Evolutionary conservation across 2,329 filamentous ascomycete genomes (phyloP), one percentile per base, ranked within the genome.

Genomic region (Cucurbitaria berberidis): DNA sequence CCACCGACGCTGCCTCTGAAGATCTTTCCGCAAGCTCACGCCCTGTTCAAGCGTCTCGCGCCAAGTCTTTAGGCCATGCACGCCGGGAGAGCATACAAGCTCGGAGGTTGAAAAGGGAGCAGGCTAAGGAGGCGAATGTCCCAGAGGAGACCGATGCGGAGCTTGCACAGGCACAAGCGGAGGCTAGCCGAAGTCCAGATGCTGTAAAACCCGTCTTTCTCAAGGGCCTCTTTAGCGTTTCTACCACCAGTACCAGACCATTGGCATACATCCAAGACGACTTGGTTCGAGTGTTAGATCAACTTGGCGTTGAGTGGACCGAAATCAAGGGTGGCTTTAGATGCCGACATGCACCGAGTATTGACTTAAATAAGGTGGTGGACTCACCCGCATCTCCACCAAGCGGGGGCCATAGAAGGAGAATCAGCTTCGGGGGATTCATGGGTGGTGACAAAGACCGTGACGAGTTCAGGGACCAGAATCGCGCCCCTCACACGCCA

Each of bases 191-290:
- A 21, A 88, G 85, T 62, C 87, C 89, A 5, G 91, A 96, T 62
- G 85, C 93, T 55, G 88, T 93, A 47, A 97, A 96, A 74, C 95
- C 95, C 0, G 95, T 98, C 3, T 98, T 89, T 74, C 84, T 99
- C 51, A 99, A 98, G 76, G 95, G 95, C 4, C 82, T 99, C 16
- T 98, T 99, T 78, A 98, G 93, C 67, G 95, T 98, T 48, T 96
- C 91, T 3, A 99, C 95, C 0, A 99, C 95, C 6, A 97, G 92
- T 52, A 95, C 88, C 69, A 96, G 96, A 71, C 91, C 93, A 1
- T 85, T 98, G 10, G 81, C 87, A 1, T 86, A 91, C 53, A 99
- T 99, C 58, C 87, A 93, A 34, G 81, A 86, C 6, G 95, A 99
- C 70, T 90, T 99, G 64, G 96, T 96, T 69, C 85, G 93, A 44